Evolutionary conservation across 805 yeast species (phyloP).

Genomic region (Lachancea thermotolerans): DNA sequence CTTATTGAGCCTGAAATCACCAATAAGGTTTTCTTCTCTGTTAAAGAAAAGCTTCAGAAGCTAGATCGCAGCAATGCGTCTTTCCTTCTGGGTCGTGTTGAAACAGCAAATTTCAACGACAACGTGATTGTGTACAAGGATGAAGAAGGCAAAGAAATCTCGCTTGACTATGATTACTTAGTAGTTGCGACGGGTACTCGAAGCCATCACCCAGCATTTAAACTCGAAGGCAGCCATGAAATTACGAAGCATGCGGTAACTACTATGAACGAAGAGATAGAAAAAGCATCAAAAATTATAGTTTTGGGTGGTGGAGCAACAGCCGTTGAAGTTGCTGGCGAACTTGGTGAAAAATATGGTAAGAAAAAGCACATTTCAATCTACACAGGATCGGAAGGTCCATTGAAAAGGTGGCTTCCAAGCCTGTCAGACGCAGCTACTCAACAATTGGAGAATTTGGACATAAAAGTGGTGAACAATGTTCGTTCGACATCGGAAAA

Average conservation of each 20-base stretch:
- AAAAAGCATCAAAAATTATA: not conserved
- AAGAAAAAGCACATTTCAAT: not conserved
- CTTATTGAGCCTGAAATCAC: constrained; percentile 2
- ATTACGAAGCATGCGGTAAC: not conserved
- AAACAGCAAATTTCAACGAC: not conserved
- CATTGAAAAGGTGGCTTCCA: constrained; percentile 1
- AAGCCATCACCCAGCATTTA: constrained; percentile 2
- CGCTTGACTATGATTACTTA: not conserved
- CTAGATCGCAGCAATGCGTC: not conserved
- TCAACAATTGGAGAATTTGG: not conserved
- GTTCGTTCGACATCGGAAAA: not conserved
- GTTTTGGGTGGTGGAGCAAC: constrained; percentile 6
- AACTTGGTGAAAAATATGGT: constrained; percentile 1
- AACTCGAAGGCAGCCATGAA: constrained; percentile 1
- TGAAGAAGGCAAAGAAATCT: not conserved
- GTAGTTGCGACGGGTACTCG: constrained; percentile 4
- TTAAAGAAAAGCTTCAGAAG: constrained; percentile 1
- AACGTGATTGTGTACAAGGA: not conserved
- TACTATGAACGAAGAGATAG: not conserved
- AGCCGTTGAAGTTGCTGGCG: constrained; percentile 5
- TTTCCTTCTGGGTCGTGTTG: not conserved
- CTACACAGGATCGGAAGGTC: constrained; percentile 2
- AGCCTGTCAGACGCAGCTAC: constrained; percentile 1
- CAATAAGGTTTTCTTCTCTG: not conserved
- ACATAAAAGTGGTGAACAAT: not conserved